These are phyloP conservation scores for Ricinus communis DNA, from an alignment of 345 rosid species.

Conservation along the genomic window DNA sequence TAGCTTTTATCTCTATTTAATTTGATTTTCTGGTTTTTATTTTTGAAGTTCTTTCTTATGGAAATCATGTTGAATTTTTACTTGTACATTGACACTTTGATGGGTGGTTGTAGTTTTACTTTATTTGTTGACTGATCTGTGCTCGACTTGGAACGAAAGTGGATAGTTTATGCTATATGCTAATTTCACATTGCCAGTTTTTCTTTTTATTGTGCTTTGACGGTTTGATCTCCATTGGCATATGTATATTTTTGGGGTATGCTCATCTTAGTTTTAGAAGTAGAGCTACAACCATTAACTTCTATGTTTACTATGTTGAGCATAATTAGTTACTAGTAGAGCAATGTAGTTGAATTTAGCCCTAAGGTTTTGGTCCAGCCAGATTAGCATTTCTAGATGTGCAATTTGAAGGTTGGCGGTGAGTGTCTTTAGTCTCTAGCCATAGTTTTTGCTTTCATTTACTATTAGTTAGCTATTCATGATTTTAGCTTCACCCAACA, in stretches of 20 bases:
- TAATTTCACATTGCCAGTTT: background rate
- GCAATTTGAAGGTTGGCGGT: background rate
- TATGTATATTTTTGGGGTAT: background rate
- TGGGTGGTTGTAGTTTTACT: conserved; percentile 7
- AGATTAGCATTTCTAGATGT: background rate
- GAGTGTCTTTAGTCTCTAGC: background rate
- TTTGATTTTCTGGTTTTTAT: conserved; percentile 1
- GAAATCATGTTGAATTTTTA: background rate
- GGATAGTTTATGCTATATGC: background rate
- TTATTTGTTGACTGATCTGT: conserved; percentile 42
- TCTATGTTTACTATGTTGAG: background rate
- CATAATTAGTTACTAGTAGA: background rate
- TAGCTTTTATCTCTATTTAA: background rate
- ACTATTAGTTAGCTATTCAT: too few species aligned
- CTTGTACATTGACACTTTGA: conserved; percentile 1
- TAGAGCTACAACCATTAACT: background rate
- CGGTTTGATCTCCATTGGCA: conserved; percentile 16
- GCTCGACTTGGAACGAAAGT: conserved; percentile 19
- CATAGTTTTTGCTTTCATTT: background rate
- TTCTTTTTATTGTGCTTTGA: background rate
- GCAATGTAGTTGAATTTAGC: background rate
- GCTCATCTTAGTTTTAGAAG: conserved; percentile 9
- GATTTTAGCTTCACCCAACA: background rate
- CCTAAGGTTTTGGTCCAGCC: background rate
- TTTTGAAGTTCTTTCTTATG: conserved; percentile 8